Evolutionary conservation across 345 rosid genomes (phyloP).

Genomic region (Syzygium aqueum): DNA sequence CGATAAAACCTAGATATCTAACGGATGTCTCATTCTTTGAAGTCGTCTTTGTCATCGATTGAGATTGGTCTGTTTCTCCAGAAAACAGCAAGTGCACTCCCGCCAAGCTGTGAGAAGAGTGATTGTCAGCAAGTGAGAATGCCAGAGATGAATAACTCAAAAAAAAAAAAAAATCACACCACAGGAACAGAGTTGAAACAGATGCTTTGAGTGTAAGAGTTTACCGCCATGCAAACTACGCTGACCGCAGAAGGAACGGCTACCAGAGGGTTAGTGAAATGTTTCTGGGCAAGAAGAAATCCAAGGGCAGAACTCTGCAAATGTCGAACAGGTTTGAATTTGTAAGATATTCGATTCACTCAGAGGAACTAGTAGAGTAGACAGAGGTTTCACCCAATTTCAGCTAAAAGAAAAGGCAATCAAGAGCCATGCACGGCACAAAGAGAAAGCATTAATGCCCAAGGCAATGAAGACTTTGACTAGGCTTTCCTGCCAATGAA

Average conservation of each 20-base stretch:
- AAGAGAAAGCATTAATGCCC: neutral
- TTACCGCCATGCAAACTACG: constrained; percentile 97
- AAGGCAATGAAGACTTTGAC: neutral
- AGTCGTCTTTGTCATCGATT: constrained; percentile 83
- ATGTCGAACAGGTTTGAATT: neutral
- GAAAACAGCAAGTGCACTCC: constrained; percentile 83
- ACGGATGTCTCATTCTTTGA: constrained; percentile 41
- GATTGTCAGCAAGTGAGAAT: neutral
- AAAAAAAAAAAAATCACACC: neutral
- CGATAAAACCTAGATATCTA: neutral
- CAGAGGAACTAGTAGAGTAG: neutral
- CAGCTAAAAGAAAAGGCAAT: neutral
- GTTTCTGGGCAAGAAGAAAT: constrained; percentile 87
- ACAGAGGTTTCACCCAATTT: neutral
- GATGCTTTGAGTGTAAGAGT: neutral
- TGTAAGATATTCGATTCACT: neutral
- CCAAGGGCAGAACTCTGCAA: constrained; percentile 95
- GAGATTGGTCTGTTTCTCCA: constrained; percentile 89
- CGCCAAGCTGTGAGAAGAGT: constrained; percentile 62
- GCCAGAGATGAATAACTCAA: neutral
- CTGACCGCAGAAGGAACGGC: constrained; percentile 98
- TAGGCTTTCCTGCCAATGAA: neutral
- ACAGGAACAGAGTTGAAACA: neutral
- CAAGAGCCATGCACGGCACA: neutral
- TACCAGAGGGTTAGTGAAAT: constrained; percentile 88